Evolutionary conservation across 805 yeast species (phyloP).

Genomic region (Candida stauntonica): DNA sequence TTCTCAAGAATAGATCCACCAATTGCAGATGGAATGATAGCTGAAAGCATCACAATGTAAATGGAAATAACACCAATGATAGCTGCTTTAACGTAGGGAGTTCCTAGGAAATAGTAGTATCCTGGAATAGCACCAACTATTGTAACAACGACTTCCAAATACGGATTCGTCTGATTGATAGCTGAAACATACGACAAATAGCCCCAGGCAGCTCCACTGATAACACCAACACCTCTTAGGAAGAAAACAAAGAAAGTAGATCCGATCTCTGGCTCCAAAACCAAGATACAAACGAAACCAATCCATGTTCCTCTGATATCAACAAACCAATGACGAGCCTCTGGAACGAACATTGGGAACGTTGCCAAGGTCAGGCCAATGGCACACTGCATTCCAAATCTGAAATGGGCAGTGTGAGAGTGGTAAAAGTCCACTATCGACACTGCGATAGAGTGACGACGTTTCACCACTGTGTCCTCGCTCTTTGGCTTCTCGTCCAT

Average conservation of each 20-base stretch:
- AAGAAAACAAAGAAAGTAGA: constrained; percentile 45
- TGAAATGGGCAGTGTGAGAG: constrained; percentile 32
- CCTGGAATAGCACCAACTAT: constrained; percentile 43
- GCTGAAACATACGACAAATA: constrained; percentile 44
- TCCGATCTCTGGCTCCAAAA: constrained; percentile 48
- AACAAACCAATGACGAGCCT: constrained; percentile 44
- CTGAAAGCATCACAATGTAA: constrained; percentile 43
- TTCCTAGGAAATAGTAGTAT: constrained; percentile 39
- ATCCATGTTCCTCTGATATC: constrained; percentile 48
- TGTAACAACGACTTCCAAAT: constrained; percentile 39
- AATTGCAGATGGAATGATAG: constrained; percentile 35
- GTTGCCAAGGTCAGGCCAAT: constrained; percentile 43
- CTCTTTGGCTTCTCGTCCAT: not conserved
- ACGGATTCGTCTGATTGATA: constrained; percentile 34
- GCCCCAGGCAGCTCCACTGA: constrained; percentile 47
- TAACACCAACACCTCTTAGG: constrained; percentile 43
- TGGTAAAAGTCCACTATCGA: constrained; percentile 8
- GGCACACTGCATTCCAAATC: constrained; percentile 43
- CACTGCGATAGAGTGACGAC: not conserved
- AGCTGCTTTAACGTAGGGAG: constrained; percentile 49
- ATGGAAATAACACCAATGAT: constrained; percentile 44
- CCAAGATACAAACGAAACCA: constrained; percentile 48
- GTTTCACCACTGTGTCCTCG: not conserved
- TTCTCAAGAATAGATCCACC: constrained; percentile 39
- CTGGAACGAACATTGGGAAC: constrained; percentile 47